Percentiles rank a stretch among this genome's conserved stretches.
phyloP scores from a whole-genome alignment of 129 eudicot species.

The Lactuca saligna region DNA sequence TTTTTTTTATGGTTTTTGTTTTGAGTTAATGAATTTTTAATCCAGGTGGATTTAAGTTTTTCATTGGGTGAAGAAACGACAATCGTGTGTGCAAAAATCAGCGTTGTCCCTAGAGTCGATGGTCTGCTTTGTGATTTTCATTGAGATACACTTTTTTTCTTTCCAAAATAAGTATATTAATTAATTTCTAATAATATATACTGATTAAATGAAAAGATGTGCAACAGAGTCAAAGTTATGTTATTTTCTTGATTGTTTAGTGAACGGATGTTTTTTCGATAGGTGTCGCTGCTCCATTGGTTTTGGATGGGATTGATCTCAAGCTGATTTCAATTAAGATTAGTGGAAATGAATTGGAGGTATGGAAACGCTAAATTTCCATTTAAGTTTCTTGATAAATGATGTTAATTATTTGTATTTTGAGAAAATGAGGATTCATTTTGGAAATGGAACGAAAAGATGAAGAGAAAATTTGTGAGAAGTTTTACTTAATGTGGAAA shows the following conservation, averaged over 20 bases:
- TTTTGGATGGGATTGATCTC: conserved; percentile 83
- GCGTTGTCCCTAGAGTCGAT: conserved; percentile 64
- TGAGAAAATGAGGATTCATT: no score
- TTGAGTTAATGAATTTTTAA: conserved; percentile 7
- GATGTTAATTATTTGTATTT: no score
- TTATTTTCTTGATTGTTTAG: background rate
- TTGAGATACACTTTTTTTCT: background rate
- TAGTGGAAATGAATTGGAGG: conserved; percentile 66
- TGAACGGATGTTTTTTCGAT: background rate
- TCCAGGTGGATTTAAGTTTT: conserved; percentile 82
- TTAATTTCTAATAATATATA: background rate
- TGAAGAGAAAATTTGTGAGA: no score
- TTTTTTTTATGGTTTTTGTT: background rate
- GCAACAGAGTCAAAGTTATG: background rate
- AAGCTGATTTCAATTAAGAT: conserved; percentile 66
- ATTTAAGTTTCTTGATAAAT: background rate
- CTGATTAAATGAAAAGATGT: no score
- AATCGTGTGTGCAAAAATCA: conserved; percentile 58
- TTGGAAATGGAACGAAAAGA: no score
- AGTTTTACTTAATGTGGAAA: no score
- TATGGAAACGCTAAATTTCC: conserved; percentile 16
- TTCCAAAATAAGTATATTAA: background rate
- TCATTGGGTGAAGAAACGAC: conserved; percentile 83
- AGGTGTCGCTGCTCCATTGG: conserved; percentile 67
- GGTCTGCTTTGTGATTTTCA: conserved; percentile 38